Percentiles rank a stretch among this genome's conserved stretches.
phyloP scores from a whole-genome alignment of 495 filamentous ascomycete species.

The Aspergillus panamensis region DNA sequence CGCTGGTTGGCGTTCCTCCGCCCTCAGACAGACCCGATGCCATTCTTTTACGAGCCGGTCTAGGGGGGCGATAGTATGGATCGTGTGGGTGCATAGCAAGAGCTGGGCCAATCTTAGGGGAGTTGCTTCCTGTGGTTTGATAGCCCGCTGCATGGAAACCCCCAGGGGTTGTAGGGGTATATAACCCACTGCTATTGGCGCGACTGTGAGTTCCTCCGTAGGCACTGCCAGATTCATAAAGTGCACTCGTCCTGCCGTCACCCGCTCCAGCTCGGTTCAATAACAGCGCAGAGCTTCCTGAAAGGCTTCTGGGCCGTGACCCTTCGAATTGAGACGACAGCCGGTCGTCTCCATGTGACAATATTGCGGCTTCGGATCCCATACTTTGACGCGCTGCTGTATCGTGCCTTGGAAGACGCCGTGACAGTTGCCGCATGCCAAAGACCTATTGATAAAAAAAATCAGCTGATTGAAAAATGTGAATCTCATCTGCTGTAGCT shows the following conservation, averaged over 20 bases:
- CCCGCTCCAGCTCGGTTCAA: constrained; percentile 53
- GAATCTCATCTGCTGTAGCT: background rate
- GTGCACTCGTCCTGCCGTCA: constrained; percentile 45
- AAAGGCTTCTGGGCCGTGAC: constrained; percentile 73
- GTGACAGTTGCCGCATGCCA: constrained; percentile 87
- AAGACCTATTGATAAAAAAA: constrained; percentile 54
- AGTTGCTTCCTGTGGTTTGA: constrained; percentile 33
- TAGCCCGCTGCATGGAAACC: constrained; percentile 62
- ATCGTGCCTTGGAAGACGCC: constrained; percentile 61
- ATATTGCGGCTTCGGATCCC: constrained; percentile 75
- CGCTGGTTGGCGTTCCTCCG: constrained; percentile 33
- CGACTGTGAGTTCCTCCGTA: constrained; percentile 47
- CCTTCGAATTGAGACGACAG: constrained; percentile 64
- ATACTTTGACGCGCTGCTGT: constrained; percentile 67
- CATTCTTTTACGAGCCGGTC: constrained; percentile 57
- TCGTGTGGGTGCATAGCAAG: constrained; percentile 52
- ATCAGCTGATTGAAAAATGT: background rate
- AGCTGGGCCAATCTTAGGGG: constrained; percentile 43
- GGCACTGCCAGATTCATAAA: constrained; percentile 46
- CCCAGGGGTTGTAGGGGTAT: constrained; percentile 66
- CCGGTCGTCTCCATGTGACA: constrained; percentile 58
- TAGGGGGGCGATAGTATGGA: constrained; percentile 81
- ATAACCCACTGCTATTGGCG: constrained; percentile 49
- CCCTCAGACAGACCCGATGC: constrained; percentile 45
- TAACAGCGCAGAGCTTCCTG: constrained; percentile 75